Evolutionary conservation across 2,329 filamentous ascomycete genomes (phyloP), one percentile per base, ranked within the genome.

Genomic region (Fusarium subglutinans): DNA sequence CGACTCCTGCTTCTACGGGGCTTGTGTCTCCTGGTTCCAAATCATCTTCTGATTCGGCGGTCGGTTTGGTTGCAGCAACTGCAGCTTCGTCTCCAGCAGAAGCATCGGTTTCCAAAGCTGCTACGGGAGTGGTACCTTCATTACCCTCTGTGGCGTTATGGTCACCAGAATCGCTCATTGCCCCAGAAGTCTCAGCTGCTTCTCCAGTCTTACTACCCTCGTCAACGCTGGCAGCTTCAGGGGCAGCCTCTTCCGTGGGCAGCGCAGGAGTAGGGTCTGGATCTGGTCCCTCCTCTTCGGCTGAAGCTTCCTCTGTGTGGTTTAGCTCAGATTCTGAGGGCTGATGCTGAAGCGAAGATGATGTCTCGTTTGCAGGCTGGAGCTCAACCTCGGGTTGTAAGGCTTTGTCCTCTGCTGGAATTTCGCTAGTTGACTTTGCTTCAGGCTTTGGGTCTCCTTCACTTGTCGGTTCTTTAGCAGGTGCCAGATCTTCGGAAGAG

Each of bases 171-270:
- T 69, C 71, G 14, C 38, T 63, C 47, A 35, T 30, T 24, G 48
- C 11, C 44, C 50, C 43, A 41, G 62, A 30, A 13, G 50, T 45
- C 40, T 64, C 55, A 15, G 26, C 33, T 24, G 20, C 30, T 33
- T 74, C 44, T 17, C 28, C 40, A 24, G 60, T 37, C 50, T 60
- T 61, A 33, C 28, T 59, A 20, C 55, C 55, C 35, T 72, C 73
- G 12, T 58, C 43, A 22, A 28, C 28, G 30, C 54, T 59, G 54
- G 53, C 38, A 38, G 59, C 51, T 30, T 72, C 63, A 18, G 33
- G 41, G 8, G 53, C 15, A 28, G 54, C n/a, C n/a, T 57, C 57
- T 37, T 60, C 60, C 38, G 14, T 37, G 7, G 54, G 33, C 28
- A 60, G 45, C 33, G 41, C 24, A 47, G 35, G 22, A 15, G 28